These are phyloP conservation scores for Nigrospora osmanthi DNA, from an alignment of 2,329 filamentous ascomycete species.

Conservation along the genomic window DNA sequence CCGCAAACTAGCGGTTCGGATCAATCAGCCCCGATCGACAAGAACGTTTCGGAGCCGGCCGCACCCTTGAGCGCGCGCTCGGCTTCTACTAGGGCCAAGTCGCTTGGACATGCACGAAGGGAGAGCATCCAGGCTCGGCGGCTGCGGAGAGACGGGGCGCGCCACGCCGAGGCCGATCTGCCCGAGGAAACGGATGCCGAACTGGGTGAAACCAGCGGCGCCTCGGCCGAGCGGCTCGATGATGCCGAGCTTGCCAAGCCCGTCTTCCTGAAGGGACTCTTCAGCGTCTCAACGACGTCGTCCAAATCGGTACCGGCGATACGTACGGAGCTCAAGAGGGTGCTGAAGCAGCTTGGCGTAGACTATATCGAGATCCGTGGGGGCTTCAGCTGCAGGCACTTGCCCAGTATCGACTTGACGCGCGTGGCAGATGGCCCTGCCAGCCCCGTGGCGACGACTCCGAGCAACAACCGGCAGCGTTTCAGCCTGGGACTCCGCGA, in stretches of 20 bases:
- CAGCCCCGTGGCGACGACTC: conserved; percentile 43
- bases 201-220: conserved; percentile 51
- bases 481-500: conserved; percentile 74
- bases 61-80: conserved; percentile 45
- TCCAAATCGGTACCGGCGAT: conserved; percentile 84
- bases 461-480: conserved; percentile 65
- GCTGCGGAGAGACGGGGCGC: conserved; percentile 61
- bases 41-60: conserved; percentile 41
- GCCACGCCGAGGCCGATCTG: conserved; percentile 71
- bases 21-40: conserved; percentile 54
- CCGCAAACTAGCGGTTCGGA: conserved; percentile 75
- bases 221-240: conserved; percentile 53
- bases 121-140: conserved; percentile 90
- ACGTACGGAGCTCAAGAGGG: conserved; percentile 80
- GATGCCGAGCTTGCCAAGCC: conserved; percentile 81
- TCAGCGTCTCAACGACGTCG: conserved; percentile 94
- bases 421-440: conserved; percentile 58
- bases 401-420: conserved; percentile 81
- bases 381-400: conserved; percentile 83
- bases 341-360: conserved; percentile 81
- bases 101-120: conserved; percentile 77
- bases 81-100: conserved; percentile 70
- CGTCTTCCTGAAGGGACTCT: conserved; percentile 90
- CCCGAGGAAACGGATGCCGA: conserved; percentile 89
- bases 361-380: conserved; percentile 88